phyloP scores from a whole-genome alignment of 1,139 yeast species.

The Saccharomyces hybrid region DNA sequence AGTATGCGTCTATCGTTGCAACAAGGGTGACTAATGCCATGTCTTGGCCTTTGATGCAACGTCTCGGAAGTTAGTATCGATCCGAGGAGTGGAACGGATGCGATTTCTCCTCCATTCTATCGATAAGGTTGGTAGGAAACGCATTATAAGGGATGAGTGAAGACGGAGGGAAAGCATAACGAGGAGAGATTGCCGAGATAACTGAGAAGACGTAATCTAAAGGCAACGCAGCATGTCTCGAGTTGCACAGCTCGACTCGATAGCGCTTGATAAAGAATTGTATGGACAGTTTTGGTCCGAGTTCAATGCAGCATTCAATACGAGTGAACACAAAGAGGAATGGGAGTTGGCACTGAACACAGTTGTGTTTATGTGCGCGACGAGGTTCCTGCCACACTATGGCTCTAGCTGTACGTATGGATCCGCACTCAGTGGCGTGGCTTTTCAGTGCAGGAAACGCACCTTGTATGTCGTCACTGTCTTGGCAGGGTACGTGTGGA shows the following conservation, averaged over 20 bases:
- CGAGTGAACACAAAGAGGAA: conserved; percentile 13
- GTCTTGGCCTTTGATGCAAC: background rate
- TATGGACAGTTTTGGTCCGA: conserved; percentile 12
- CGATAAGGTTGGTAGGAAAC: background rate
- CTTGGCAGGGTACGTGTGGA: conserved; percentile 11
- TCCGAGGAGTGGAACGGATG: background rate
- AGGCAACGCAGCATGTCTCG: conserved; percentile 8
- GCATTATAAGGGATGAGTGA: background rate
- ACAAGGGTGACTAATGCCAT: background rate
- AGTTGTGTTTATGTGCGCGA: conserved; percentile 16
- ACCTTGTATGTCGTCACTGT: conserved; percentile 15
- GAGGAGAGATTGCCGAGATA: background rate
- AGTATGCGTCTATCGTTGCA: background rate
- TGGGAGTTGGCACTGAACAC: conserved; percentile 16
- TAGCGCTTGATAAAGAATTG: conserved; percentile 18
- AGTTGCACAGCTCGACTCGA: conserved; percentile 21
- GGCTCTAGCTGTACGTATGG: conserved; percentile 20
- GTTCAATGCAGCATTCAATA: conserved; percentile 9
- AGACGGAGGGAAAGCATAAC: background rate
- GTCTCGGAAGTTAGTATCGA: background rate
- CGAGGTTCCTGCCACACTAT: conserved; percentile 6
- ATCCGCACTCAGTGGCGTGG: conserved; percentile 20
- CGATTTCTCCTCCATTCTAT: background rate
- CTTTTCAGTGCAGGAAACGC: conserved; percentile 11
- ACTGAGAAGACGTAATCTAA: background rate